Conservation (phyloP, 1,284 basidiomycete species). For the Crucibulum cyathiforme region DNA sequence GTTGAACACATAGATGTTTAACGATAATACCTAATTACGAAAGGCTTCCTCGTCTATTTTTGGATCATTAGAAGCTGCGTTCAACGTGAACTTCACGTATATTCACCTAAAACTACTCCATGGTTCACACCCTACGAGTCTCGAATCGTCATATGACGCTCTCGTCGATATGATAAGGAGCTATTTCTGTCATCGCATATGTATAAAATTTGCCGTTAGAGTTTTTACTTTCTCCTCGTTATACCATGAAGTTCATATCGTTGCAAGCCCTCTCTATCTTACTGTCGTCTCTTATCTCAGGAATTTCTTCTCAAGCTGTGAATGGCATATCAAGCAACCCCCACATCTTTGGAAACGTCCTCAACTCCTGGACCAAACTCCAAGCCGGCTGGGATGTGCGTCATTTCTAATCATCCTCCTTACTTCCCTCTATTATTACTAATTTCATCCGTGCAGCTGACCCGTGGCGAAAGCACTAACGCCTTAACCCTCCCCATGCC, state of each 20-base stretch:
- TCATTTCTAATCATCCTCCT: neutral
- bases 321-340: constrained; percentile 21
- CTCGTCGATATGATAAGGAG: too few species aligned
- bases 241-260: neutral
- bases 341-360: constrained; percentile 27
- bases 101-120: too few species aligned
- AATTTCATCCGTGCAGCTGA: constrained; percentile 17
- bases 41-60: too few species aligned
- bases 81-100: too few species aligned
- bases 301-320: constrained; percentile 6
- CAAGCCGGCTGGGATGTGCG: constrained; percentile 31
- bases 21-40: too few species aligned
- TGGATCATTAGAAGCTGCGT: too few species aligned
- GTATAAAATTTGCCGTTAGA: too few species aligned
- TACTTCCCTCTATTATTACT: neutral
- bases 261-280: neutral
- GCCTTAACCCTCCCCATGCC: constrained; percentile 30
- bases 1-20: too few species aligned
- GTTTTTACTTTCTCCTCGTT: too few species aligned
- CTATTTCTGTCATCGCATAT: too few species aligned
- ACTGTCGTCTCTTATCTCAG: constrained; percentile 4
- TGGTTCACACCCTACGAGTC: too few species aligned
- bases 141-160: too few species aligned
- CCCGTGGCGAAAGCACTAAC: constrained; percentile 23
- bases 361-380: constrained; percentile 33